phyloP scores from a whole-genome alignment of 768 basidiomycete genomes.

The Pisolithus tinctorius region DNA sequence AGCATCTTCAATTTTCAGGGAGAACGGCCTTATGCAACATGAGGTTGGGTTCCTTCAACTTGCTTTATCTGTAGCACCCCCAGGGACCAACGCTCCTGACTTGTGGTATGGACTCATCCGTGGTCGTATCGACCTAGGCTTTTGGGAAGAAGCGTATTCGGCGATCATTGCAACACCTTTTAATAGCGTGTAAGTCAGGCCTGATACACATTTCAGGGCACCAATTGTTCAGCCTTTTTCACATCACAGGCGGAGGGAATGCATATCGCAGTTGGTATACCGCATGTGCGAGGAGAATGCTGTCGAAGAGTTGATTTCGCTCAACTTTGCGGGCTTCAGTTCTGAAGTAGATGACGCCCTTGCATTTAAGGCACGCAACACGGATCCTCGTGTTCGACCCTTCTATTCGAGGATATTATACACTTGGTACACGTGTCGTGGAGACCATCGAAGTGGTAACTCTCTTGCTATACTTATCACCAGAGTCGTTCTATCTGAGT shows the following conservation, averaged over 20 bases:
- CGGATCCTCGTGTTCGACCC: constrained; percentile 79
- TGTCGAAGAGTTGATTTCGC: constrained; percentile 67
- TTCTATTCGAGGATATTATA: constrained; percentile 91
- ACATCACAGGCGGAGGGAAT: constrained; percentile 65
- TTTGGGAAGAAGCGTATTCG: constrained; percentile 86
- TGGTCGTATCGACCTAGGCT: constrained; percentile 62
- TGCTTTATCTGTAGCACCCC: constrained; percentile 65
- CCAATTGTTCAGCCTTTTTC: constrained; percentile 5
- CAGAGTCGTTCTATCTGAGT: constrained; percentile 14
- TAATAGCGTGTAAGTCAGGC: constrained; percentile 63
- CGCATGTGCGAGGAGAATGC: constrained; percentile 90
- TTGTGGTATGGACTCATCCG: constrained; percentile 78
- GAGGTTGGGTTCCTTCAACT: constrained; percentile 73
- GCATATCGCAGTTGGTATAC: constrained; percentile 75
- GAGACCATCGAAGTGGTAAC: constrained; percentile 89
- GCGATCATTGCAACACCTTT: constrained; percentile 69
- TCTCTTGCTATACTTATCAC: constrained; percentile 12
- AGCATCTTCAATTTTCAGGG: constrained; percentile 67
- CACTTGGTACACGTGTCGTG: constrained; percentile 82
- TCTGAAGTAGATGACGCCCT: constrained; percentile 85
- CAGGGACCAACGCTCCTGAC: constrained; percentile 48
- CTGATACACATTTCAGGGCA: constrained; percentile 3
- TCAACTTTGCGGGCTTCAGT: constrained; percentile 80
- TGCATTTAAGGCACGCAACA: constrained; percentile 89
- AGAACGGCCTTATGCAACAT: constrained; percentile 43